Evolutionary conservation across 495 filamentous ascomycete genomes (phyloP), one percentile per base, ranked within the genome.

Genomic region (Xanthoparmelia taractica): DNA sequence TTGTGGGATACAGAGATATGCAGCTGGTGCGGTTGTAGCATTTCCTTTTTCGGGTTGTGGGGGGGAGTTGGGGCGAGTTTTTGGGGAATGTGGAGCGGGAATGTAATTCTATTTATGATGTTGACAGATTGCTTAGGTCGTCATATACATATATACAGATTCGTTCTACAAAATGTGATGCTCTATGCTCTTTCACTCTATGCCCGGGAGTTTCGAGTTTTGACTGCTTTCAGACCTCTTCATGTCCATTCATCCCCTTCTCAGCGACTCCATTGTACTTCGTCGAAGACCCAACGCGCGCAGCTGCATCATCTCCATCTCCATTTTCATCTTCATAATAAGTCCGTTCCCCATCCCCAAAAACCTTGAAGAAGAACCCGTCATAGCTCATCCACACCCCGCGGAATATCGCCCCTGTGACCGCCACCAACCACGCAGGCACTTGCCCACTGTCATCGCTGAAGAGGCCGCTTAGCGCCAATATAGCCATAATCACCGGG

Each of bases 271-370:
- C 5, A 6, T 31, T 15, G 13, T 41, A 12, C 23, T 50, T 17
- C 25, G 23, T 12, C 7, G 29, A 20, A 20, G 29, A 13, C 10
- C 10, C 13, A 25, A 2, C 25, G 23, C 33, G 47, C 60, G 20
- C 48, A 17, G n/a, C 18, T 56, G 33, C 13, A 15, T 38, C 12
- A 13, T 38, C 36, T n/a, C 29, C 27, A 12, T 23, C 59, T 31
- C 18, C 12, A 8, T 60, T 27, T 17, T 25, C 3, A 31, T 58
- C 52, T 25, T 57, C 50, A 29, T n/a, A 8, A 1, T 29, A 17
- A 13, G 91, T 94, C 73, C 88, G 80, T 83, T 97, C 94, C 20
- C 94, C 94, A 71, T 97, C 88, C 36, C 93, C 92, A 77, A 95
- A 96, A 0, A 88, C 17, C 31, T 61, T 67, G 67, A 81, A 82